A percentile compares a stretch with the other conserved stretches of the same genome.
phyloP scores from a whole-genome alignment of 139 green algal species.

The Coccomyxa sp. region DNA sequence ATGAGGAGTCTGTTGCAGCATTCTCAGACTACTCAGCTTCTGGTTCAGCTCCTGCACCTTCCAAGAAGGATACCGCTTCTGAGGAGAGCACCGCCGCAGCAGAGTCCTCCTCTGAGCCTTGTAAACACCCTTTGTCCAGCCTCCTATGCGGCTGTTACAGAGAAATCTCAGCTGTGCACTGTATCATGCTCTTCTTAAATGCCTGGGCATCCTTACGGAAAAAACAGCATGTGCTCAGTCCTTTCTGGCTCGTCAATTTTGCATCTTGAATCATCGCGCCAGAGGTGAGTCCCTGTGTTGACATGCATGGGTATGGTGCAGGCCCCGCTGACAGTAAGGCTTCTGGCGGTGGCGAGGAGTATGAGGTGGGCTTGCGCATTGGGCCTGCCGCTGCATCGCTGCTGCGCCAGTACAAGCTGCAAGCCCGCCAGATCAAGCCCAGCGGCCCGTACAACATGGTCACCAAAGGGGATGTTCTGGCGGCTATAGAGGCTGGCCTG shows the following conservation, averaged over 20 bases:
- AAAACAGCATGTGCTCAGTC: too few relatives aligned
- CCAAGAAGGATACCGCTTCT: not conserved
- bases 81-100: not conserved
- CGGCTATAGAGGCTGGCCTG: constrained; percentile 53
- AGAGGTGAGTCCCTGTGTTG: too few relatives aligned
- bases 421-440: constrained; percentile 22
- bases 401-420: constrained; percentile 43
- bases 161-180: too few relatives aligned
- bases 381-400: constrained; percentile 67
- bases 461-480: constrained; percentile 87
- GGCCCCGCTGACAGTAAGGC: not conserved
- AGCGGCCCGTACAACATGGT: constrained; percentile 78
- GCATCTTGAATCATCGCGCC: too few relatives aligned
- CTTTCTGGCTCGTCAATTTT: too few relatives aligned
- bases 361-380: constrained; percentile 31
- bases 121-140: too few relatives aligned
- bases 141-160: too few relatives aligned
- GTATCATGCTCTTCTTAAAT: too few relatives aligned
- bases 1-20: constrained; percentile 52
- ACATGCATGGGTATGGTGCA: too few relatives aligned
- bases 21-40: constrained; percentile 58
- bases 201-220: too few relatives aligned
- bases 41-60: constrained; percentile 3
- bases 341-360: not conserved
- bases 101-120: too few relatives aligned